Base-by-base conservation (phyloP, 2,329 filamentous ascomycete genomes). In the Exophiala xenobiotica region DNA sequence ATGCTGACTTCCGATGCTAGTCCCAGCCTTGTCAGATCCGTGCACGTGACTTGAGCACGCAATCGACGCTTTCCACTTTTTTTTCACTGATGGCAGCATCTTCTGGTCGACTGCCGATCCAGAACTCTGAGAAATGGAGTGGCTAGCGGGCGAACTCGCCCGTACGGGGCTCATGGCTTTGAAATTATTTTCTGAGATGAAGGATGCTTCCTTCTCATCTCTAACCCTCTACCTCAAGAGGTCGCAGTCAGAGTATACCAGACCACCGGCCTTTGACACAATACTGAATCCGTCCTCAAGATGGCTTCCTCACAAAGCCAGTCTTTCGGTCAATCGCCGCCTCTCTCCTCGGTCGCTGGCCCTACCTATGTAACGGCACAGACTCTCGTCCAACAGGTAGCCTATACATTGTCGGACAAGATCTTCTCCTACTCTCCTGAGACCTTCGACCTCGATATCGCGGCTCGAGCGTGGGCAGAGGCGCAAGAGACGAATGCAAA, bases 401-500 rank as follows among this genome's bases (percentile, higher is more conserved):
- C 92, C 55, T 99, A 96, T 74, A 82, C 88, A 58, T 80, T 99
- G 56, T 97, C 92, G 50, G 91, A 97, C 78, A 96, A 95, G 78
- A 85, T 97, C 74, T 99, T 96, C 76, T 88, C 91, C 50, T 97
- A 95, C 77, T 97, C 92, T 2, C 90, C 91, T 22, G 88, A 95
- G 65, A 88, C 89, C 11, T 97, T 96, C 66, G 88, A 95, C 67
- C 80, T 99, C 59, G 92, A 97, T 69, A 72, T 85, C 56, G 90
- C 91, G 40, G 85, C 88, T 47, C 87, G 86, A 70, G 73, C 82
- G 61, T 99, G 93, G 93, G 79, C 82, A 43, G 70, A 74, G 22
- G 74, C 81, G 57, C 76, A 81, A 56, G 85, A 90, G 67, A 77
- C 79, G 67, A 99, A 99, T 75, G 83, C 86, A 57, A 84, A 91